A percentile compares a stretch with the other conserved stretches of the same genome.
These are phyloP conservation scores for Exophiala lecanii-corni DNA, from an alignment of 2,329 filamentous ascomycete species.

Conservation along the genomic window DNA sequence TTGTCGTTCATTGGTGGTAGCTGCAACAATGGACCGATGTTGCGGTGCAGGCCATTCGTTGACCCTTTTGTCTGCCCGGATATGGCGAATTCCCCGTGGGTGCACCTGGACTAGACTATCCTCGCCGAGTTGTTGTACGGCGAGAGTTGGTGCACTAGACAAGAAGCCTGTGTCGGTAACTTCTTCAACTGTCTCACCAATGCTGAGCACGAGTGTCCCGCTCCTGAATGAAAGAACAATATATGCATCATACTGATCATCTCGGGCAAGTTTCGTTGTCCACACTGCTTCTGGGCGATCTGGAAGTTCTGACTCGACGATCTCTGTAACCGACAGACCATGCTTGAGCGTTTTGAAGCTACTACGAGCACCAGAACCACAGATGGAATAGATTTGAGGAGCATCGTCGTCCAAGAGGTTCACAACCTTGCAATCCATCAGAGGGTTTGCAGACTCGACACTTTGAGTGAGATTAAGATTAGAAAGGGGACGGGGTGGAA, in stretches of 20 bases:
- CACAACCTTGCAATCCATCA: constrained; percentile 85
- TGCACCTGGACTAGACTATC: constrained; percentile 92
- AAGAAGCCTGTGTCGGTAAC: constrained; percentile 91
- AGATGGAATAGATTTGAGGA: constrained; percentile 91
- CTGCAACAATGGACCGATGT: constrained; percentile 91
- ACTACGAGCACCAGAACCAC: constrained; percentile 81
- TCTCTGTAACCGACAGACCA: constrained; percentile 86
- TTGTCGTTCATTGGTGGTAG: constrained; percentile 87
- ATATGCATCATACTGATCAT: constrained; percentile 85
- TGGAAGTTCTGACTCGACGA: constrained; percentile 88
- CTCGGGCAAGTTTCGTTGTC: constrained; percentile 81
- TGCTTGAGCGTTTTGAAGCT: constrained; percentile 90
- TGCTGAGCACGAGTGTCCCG: constrained; percentile 84
- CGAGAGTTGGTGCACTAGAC: constrained; percentile 80
- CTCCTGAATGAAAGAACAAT: constrained; percentile 93
- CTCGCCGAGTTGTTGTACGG: constrained; percentile 89
- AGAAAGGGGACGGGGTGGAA: constrained; percentile 76
- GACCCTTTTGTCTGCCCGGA: constrained; percentile 68
- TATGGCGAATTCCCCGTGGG: constrained; percentile 91
- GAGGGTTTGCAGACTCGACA: constrained; percentile 82
- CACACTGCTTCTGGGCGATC: constrained; percentile 88
- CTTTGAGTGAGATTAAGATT: constrained; percentile 82
- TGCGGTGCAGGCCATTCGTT: constrained; percentile 94
- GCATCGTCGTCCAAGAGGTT: constrained; percentile 80
- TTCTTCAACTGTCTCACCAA: constrained; percentile 94